A percentile compares a stretch with the other conserved stretches of the same genome.
These are phyloP conservation scores for Cordia subcordata DNA, from an alignment of 257 asterid species.

Conservation along the genomic window DNA sequence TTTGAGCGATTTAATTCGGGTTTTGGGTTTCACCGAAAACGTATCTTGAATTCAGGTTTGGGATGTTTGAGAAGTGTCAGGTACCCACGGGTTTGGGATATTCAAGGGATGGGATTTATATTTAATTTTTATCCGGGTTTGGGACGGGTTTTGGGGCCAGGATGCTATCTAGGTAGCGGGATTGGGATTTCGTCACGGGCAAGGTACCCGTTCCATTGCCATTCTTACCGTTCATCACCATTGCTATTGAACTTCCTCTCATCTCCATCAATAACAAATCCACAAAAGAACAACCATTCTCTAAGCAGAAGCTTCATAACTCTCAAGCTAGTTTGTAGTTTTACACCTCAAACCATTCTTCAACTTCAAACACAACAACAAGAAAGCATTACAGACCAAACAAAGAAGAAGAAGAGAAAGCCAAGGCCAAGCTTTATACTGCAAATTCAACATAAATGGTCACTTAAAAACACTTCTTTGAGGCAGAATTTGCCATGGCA, in stretches of 20 bases:
- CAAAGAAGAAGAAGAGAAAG: slow-evolving; percentile 44
- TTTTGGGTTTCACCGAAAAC: too few species aligned
- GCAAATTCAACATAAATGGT: slow-evolving; percentile 78
- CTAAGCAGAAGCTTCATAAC: slow-evolving; percentile 15
- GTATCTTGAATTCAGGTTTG: too few species aligned
- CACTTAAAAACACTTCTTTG: slow-evolving; percentile 44
- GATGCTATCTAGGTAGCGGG: too few species aligned
- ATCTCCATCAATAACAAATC: slow-evolving; percentile 19
- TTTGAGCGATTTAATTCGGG: too few species aligned
- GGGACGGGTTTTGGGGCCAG: too few species aligned
- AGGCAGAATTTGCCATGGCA: slow-evolving; percentile 79
- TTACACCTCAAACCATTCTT: slow-evolving; percentile 45
- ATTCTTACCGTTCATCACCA: slow-evolving; percentile 20
- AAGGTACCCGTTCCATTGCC: too few species aligned
- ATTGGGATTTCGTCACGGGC: too few species aligned
- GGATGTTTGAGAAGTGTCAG: too few species aligned
- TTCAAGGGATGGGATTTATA: too few species aligned
- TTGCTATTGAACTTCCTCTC: slow-evolving; percentile 30
- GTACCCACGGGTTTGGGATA: too few species aligned
- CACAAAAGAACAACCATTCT: slow-evolving; percentile 9
- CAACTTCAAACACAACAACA: slow-evolving; percentile 13
- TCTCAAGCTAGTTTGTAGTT: slow-evolving; percentile 29
- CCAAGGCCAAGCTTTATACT: slow-evolving; percentile 81
- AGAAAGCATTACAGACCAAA: slow-evolving; percentile 1
- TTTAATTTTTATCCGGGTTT: too few species aligned